These are phyloP conservation scores for Nigrospora sphaerica DNA, from an alignment of 2,329 filamentous ascomycete genomes.

Conservation along the genomic window DNA sequence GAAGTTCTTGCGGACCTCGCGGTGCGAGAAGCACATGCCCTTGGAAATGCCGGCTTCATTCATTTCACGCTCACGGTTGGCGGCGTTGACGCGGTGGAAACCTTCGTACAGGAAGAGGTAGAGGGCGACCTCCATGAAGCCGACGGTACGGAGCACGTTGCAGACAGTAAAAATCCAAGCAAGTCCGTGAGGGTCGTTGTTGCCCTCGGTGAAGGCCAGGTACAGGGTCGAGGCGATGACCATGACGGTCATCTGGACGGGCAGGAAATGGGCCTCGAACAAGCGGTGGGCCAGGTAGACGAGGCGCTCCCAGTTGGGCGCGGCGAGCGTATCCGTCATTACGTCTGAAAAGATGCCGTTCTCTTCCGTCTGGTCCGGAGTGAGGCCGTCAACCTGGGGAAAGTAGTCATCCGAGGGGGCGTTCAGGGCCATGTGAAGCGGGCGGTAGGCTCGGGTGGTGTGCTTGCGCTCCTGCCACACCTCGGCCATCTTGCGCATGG, in stretches of 20 bases:
- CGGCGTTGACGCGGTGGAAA: constrained; percentile 57
- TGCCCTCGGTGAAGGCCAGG: constrained; percentile 42
- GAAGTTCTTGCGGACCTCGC: constrained; percentile 47
- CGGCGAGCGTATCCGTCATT: constrained; percentile 40
- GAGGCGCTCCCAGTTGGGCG: constrained; percentile 48
- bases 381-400: constrained; percentile 32
- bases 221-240: constrained; percentile 57
- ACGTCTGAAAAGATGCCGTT: constrained; percentile 50
- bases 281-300: constrained; percentile 56
- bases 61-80: constrained; percentile 59
- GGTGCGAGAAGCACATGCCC: constrained; percentile 58
- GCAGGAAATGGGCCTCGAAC: constrained; percentile 70
- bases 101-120: constrained; percentile 62
- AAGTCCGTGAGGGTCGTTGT: constrained; percentile 44
- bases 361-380: constrained; percentile 33
- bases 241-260: constrained; percentile 59
- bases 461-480: constrained; percentile 52
- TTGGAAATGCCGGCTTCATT: constrained; percentile 54
- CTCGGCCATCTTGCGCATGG: constrained; percentile 49
- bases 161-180: constrained; percentile 54
- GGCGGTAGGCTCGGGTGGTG: constrained; percentile 46
- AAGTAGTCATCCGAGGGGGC: constrained; percentile 39
- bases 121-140: constrained; percentile 55
- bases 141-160: constrained; percentile 50
- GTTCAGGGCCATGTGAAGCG: constrained; percentile 45